These are phyloP conservation scores for Xylariaceae sp. DNA, from an alignment of 2,329 filamentous ascomycete species.

Conservation along the genomic window DNA sequence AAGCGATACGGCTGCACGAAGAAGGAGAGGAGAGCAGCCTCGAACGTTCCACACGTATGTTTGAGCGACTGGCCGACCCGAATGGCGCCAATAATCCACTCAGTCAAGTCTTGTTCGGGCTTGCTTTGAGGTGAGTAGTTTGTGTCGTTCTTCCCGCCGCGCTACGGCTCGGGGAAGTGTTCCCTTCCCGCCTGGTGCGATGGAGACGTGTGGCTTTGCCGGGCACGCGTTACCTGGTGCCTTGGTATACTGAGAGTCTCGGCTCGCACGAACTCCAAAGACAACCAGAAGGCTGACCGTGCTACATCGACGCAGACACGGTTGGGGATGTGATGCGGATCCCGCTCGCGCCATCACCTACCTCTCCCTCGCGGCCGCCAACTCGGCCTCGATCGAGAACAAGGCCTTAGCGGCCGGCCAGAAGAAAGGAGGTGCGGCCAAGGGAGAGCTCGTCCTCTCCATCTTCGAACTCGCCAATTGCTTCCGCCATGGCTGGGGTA, in stretches of 20 bases:
- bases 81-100: slow-evolving; percentile 85
- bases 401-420: slow-evolving; percentile 81
- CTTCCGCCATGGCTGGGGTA: slow-evolving; percentile 93
- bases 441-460: slow-evolving; percentile 91
- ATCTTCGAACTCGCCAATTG: slow-evolving; percentile 93
- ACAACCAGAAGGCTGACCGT: slow-evolving; percentile 22
- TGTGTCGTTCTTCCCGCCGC: slow-evolving; percentile 1
- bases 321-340: slow-evolving; percentile 81
- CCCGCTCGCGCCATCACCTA: slow-evolving; percentile 73
- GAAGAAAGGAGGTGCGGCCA: slow-evolving; percentile 89
- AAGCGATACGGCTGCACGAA: slow-evolving; percentile 94
- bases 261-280: not conserved
- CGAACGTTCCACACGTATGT: slow-evolving; percentile 75
- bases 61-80: slow-evolving; percentile 78
- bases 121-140: slow-evolving; percentile 70
- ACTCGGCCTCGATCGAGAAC: slow-evolving; percentile 82
- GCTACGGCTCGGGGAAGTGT: not conserved
- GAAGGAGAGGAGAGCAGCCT: slow-evolving; percentile 58
- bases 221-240: too few relatives aligned
- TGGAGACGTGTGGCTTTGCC: too few relatives aligned
- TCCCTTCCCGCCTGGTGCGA: too few relatives aligned
- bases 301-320: slow-evolving; percentile 58
- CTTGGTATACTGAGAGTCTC: too few relatives aligned
- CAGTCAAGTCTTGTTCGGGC: slow-evolving; percentile 91
- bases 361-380: slow-evolving; percentile 83